Percentiles rank a stretch among this genome's conserved stretches.
phyloP scores from a whole-genome alignment of 2,329 filamentous ascomycete species.

The Esteya vermicola region DNA sequence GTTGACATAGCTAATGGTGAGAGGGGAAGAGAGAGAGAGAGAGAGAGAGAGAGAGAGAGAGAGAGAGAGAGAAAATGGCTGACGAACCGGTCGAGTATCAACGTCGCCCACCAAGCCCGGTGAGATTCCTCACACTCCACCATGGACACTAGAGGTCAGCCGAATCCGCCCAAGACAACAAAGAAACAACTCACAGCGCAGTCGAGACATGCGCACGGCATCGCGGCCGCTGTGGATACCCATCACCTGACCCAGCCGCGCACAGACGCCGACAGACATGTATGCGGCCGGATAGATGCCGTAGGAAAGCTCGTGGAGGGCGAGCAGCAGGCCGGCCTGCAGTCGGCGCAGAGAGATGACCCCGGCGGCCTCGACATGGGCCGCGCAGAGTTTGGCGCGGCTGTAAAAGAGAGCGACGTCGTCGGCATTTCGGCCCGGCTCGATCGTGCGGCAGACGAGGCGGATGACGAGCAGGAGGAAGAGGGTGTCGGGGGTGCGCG shows the following conservation, averaged over 20 bases:
- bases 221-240: conserved; percentile 4
- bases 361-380: conserved; percentile 4
- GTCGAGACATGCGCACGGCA: background rate
- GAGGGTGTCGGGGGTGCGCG: background rate
- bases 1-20: conserved; percentile 5
- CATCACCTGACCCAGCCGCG: conserved; percentile 6
- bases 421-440: background rate
- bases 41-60: background rate
- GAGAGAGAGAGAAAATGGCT: background rate
- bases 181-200: background rate
- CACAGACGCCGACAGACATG: conserved; percentile 7
- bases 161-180: background rate
- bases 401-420: conserved; percentile 1
- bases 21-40: background rate
- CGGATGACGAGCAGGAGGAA: conserved; percentile 4
- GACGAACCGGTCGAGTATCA: conserved; percentile 7
- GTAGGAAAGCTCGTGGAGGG: conserved; percentile 6
- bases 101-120: conserved; percentile 7
- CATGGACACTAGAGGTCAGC: conserved; percentile 3
- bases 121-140: conserved; percentile 5
- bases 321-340: conserved; percentile 6
- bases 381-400: conserved; percentile 2
- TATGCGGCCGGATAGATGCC: conserved; percentile 8
- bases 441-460: conserved; percentile 1
- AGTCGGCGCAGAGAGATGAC: conserved; percentile 4